A percentile compares a stretch with the other conserved stretches of the same genome.
Conservation (phyloP, 768 basidiomycete species). For the Dentipellis fragilis region DNA sequence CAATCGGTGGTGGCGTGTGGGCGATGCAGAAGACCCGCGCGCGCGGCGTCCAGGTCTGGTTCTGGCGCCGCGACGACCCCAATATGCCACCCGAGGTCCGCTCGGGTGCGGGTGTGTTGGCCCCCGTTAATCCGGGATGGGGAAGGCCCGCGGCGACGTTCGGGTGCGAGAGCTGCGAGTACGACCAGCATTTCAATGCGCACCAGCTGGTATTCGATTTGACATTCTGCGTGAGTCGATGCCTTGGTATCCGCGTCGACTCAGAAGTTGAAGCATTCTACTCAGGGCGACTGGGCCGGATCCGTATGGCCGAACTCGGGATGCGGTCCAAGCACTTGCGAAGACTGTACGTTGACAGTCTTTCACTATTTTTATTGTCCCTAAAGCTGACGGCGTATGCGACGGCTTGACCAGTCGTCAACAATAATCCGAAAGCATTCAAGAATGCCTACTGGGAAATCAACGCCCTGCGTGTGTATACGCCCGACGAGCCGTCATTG, state of each 20-base stretch:
- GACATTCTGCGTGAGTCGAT: constrained; percentile 47
- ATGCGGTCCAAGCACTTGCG: constrained; percentile 31
- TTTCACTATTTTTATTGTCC: no score
- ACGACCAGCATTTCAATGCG: constrained; percentile 39
- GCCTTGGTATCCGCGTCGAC: neutral
- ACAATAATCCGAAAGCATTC: constrained; percentile 50
- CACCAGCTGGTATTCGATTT: constrained; percentile 49
- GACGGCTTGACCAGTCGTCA: constrained; percentile 32
- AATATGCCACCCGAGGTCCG: constrained; percentile 34
- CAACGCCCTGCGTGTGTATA: constrained; percentile 49
- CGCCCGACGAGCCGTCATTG: constrained; percentile 6
- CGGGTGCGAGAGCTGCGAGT: constrained; percentile 39
- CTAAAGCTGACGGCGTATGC: neutral
- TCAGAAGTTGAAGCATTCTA: no score
- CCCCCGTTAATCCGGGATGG: constrained; percentile 21
- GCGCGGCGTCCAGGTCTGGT: constrained; percentile 50
- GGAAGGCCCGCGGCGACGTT: constrained; percentile 40
- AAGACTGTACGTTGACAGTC: constrained; percentile 33
- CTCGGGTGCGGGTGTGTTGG: constrained; percentile 4
- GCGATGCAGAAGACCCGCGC: constrained; percentile 33
- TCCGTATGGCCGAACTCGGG: constrained; percentile 13
- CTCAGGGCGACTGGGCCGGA: constrained; percentile 12
- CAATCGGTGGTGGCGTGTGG: constrained; percentile 49
- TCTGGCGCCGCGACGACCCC: constrained; percentile 40
- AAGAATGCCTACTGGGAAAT: constrained; percentile 62